These are phyloP conservation scores for Globisporangium polare DNA, from an alignment of 352 stramenopile genomes.

Conservation along the genomic window DNA sequence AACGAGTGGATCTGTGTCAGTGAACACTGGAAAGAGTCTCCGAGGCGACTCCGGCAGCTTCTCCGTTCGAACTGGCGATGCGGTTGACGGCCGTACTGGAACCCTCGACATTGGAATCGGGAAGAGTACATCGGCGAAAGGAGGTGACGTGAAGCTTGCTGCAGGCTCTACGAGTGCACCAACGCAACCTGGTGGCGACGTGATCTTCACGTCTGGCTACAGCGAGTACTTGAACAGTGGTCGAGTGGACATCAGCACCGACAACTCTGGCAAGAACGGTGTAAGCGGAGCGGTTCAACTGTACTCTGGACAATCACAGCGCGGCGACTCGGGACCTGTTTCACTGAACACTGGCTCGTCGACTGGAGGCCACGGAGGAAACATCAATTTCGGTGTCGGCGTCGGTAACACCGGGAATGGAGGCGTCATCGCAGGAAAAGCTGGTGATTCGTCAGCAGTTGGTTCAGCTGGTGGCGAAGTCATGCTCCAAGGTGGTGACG, in stretches of 20 bases:
- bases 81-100: slow-evolving; percentile 38
- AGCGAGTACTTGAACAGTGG: slow-evolving; percentile 72
- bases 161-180: slow-evolving; percentile 45
- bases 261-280: slow-evolving; percentile 70
- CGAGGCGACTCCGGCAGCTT: slow-evolving; percentile 56
- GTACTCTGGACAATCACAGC: slow-evolving; percentile 46
- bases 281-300: slow-evolving; percentile 69
- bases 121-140: slow-evolving; percentile 45
- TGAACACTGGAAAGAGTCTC: slow-evolving; percentile 54
- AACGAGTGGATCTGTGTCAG: slow-evolving; percentile 62
- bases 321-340: slow-evolving; percentile 68
- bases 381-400: slow-evolving; percentile 63
- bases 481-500: slow-evolving; percentile 35
- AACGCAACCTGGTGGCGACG: slow-evolving; percentile 60
- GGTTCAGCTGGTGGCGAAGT: slow-evolving; percentile 47
- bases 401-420: slow-evolving; percentile 41
- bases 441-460: slow-evolving; percentile 49
- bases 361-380: slow-evolving; percentile 51
- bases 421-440: slow-evolving; percentile 63
- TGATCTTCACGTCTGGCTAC: slow-evolving; percentile 75
- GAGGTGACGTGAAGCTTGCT: slow-evolving; percentile 67
- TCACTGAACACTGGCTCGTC: slow-evolving; percentile 65
- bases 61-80: slow-evolving; percentile 53
- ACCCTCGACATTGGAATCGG: slow-evolving; percentile 48
- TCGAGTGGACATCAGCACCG: slow-evolving; percentile 63